Conservation (phyloP, 2,329 filamentous ascomycete species). For the Xylaria sp. region DNA sequence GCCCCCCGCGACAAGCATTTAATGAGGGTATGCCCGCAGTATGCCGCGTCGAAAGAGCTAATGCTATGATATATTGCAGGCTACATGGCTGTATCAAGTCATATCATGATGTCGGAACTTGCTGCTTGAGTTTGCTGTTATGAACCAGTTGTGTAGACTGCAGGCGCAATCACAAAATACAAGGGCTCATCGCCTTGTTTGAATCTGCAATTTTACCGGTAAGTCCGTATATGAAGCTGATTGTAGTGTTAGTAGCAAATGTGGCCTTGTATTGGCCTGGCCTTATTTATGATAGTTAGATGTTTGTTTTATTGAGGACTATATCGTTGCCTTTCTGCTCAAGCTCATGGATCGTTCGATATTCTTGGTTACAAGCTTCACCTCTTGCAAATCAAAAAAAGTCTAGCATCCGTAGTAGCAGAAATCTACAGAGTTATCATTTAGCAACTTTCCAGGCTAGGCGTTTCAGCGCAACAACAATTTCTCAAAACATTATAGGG, state of each 20-base stretch:
- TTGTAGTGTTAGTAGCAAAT: background rate
- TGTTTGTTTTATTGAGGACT: background rate
- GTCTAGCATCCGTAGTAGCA: background rate
- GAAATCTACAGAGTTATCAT: background rate
- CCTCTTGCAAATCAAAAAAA: background rate
- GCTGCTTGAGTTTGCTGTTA: background rate
- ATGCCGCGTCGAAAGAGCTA: background rate
- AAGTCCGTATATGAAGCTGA: background rate
- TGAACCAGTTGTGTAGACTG: background rate
- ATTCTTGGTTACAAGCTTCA: background rate
- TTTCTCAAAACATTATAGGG: background rate
- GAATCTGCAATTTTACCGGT: background rate
- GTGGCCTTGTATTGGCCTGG: background rate
- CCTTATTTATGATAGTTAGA: background rate
- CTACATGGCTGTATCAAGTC: background rate
- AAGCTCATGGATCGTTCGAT: background rate
- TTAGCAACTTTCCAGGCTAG: background rate
- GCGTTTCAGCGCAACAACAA: background rate
- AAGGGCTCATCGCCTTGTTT: background rate
- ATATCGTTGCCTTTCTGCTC: background rate
- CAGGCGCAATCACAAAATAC: background rate
- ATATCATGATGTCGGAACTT: background rate
- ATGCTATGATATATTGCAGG: background rate
- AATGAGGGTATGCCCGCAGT: background rate
- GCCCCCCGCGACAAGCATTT: background rate